Evolutionary conservation across 257 asterid species (phyloP).

Genomic region (Orobanche coerulescens): DNA sequence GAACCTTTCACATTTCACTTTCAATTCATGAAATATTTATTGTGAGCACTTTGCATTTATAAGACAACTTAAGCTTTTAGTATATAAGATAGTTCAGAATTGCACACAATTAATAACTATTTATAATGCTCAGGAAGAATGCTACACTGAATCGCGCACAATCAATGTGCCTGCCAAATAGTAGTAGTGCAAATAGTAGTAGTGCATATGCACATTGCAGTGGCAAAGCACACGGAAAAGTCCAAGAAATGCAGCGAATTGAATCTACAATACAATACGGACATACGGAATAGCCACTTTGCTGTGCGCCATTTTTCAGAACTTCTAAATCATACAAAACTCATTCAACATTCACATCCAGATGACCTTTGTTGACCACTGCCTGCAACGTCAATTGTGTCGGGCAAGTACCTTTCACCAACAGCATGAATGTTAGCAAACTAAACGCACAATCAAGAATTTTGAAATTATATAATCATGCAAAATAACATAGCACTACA

Average conservation of each 20-base stretch:
- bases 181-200: not conserved
- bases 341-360: slow-evolving; percentile 65
- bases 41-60: no score
- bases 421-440: slow-evolving; percentile 5
- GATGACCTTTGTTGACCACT: slow-evolving; percentile 62
- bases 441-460: not conserved
- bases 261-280: slow-evolving; percentile 28
- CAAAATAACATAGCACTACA: not conserved
- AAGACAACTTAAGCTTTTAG: no score
- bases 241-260: not conserved
- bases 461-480: not conserved
- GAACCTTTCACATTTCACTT: no score
- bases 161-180: not conserved
- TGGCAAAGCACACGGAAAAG: not conserved
- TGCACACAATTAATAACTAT: not conserved
- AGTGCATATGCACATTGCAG: not conserved
- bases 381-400: slow-evolving; percentile 76
- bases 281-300: slow-evolving; percentile 6
- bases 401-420: slow-evolving; percentile 76
- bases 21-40: no score
- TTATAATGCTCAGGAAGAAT: not conserved
- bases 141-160: not conserved
- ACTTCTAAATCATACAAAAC: not conserved
- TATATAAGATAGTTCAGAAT: no score
- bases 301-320: slow-evolving; percentile 8